Conservation (phyloP, 805 yeast genomes). For the Monosporozyma unispora region DNA sequence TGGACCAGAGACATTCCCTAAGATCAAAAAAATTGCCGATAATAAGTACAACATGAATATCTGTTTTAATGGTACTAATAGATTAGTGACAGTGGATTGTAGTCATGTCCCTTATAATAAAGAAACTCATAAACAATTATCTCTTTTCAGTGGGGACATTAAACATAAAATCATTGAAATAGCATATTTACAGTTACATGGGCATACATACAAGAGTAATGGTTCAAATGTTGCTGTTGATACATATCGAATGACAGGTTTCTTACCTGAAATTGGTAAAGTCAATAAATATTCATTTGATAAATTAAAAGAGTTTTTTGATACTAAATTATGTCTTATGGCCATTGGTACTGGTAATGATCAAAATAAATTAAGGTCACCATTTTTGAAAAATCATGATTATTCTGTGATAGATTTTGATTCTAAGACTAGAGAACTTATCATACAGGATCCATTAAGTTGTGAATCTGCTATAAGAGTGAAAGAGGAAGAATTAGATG, state of each 20-base stretch:
- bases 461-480: conserved; percentile 5
- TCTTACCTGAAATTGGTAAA: conserved; percentile 55
- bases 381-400: conserved; percentile 55
- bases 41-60: conserved; percentile 14
- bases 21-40: conserved; percentile 9
- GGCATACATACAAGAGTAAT: conserved; percentile 47
- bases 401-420: conserved; percentile 46
- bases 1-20: conserved; percentile 8
- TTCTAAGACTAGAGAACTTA: conserved; percentile 14
- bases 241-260: conserved; percentile 55
- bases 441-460: conserved; percentile 38
- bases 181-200: conserved; percentile 55
- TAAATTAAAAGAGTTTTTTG: conserved; percentile 15
- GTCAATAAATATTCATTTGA: conserved; percentile 29
- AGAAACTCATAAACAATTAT: conserved; percentile 10
- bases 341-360: conserved; percentile 61
- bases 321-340: conserved; percentile 32
- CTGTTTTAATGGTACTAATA: conserved; percentile 21
- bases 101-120: conserved; percentile 15
- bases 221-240: conserved; percentile 78
- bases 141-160: conserved; percentile 11
- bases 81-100: conserved; percentile 18
- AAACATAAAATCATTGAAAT: conserved; percentile 48
- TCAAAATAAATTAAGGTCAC: conserved; percentile 22
- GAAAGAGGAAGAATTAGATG: conserved; percentile 20